Percentiles rank a stretch among this genome's conserved stretches.
Evolutionary conservation across 2,329 filamentous ascomycete genomes (phyloP).

Genomic region (Phyllosticta citribraziliensis): DNA sequence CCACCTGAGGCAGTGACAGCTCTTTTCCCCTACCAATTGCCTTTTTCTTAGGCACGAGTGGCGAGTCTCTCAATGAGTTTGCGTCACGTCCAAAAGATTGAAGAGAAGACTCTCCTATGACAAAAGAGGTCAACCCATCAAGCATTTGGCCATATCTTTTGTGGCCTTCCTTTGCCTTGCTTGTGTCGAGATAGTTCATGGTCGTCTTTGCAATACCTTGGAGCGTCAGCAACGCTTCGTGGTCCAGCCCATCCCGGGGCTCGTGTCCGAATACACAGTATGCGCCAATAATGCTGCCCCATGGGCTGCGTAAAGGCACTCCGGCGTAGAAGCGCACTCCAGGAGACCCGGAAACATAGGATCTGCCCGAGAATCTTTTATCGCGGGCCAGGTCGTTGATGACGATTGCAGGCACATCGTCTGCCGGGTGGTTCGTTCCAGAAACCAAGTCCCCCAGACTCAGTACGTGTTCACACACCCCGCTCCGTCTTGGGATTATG

Average conservation of each 20-base stretch:
- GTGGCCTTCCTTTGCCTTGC: conserved; percentile 13
- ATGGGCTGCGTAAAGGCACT: conserved; percentile 17
- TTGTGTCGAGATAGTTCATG: conserved; percentile 17
- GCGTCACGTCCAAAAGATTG: conserved; percentile 13
- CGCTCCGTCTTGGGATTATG: conserved; percentile 23
- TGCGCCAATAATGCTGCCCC: conserved; percentile 19
- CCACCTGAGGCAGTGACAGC: neutral
- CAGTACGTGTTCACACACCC: conserved; percentile 19
- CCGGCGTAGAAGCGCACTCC: conserved; percentile 23
- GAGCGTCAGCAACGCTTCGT: conserved; percentile 19
- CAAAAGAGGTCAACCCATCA: conserved; percentile 23
- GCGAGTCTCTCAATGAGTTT: neutral
- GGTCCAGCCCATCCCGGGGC: conserved; percentile 15
- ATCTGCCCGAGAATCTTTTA: neutral
- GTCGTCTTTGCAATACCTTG: conserved; percentile 21
- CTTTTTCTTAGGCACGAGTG: neutral
- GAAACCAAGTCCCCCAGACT: neutral
- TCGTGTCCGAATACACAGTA: conserved; percentile 19
- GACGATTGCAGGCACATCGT: neutral
- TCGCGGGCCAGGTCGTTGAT: conserved; percentile 4
- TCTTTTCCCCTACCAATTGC: neutral
- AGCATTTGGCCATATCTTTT: conserved; percentile 22
- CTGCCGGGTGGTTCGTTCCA: neutral
- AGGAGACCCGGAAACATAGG: neutral
- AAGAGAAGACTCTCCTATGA: conserved; percentile 13